A percentile compares a stretch with the other conserved stretches of the same genome.
These are phyloP conservation scores for Phytophthora pisi DNA, from an alignment of 352 stramenopile genomes.

Conservation along the genomic window DNA sequence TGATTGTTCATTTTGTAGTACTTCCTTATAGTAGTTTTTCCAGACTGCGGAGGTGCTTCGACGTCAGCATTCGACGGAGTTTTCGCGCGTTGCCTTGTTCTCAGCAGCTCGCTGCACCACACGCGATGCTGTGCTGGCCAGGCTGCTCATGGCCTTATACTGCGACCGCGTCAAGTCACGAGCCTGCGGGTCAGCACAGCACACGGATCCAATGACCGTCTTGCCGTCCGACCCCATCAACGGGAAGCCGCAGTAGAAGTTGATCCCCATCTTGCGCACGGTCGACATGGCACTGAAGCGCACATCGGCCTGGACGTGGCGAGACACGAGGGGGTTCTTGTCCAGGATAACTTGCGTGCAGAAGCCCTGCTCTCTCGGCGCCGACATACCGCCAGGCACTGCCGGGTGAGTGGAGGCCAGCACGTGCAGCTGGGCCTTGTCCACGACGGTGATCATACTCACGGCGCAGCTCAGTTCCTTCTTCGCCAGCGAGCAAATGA, in stretches of 20 bases:
- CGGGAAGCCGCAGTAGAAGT: constrained; percentile 84
- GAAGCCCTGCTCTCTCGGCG: constrained; percentile 63
- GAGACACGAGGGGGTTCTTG: constrained; percentile 63
- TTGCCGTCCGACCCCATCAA: constrained; percentile 51
- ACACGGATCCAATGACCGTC: constrained; percentile 67
- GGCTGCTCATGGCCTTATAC: constrained; percentile 55
- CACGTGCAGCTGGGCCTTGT: constrained; percentile 53
- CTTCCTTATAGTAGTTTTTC: constrained; percentile 29
- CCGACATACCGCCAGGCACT: constrained; percentile 35
- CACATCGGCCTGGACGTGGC: constrained; percentile 65
- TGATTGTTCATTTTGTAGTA: constrained; percentile 31
- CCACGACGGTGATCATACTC: constrained; percentile 68
- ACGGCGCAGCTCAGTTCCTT: constrained; percentile 62
- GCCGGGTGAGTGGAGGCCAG: constrained; percentile 43
- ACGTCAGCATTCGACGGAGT: constrained; percentile 20
- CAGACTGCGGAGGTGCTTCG: background rate
- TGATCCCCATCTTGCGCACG: constrained; percentile 49
- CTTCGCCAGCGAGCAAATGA: constrained; percentile 66
- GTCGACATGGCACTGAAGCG: constrained; percentile 59
- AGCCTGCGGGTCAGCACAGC: constrained; percentile 58
- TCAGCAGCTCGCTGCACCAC: constrained; percentile 43
- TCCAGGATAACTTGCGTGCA: constrained; percentile 71
- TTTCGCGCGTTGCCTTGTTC: constrained; percentile 29
- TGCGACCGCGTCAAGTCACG: constrained; percentile 58
- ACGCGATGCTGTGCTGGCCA: constrained; percentile 60